phyloP scores from a whole-genome alignment of 768 basidiomycete species.

The Phaeolepiota aurea region DNA sequence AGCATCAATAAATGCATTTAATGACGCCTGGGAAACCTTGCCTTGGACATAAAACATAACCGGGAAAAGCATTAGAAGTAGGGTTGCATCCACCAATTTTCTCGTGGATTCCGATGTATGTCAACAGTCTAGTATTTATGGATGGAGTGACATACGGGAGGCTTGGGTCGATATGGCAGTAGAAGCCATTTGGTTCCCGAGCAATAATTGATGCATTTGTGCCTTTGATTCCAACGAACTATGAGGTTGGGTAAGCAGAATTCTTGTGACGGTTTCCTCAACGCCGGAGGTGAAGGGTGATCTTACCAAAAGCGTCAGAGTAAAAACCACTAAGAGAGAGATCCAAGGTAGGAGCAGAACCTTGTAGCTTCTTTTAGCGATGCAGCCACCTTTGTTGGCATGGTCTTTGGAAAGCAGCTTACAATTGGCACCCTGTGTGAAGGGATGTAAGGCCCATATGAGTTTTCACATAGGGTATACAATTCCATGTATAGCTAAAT shows the following conservation, averaged over 20 bases:
- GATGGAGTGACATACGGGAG: slow-evolving; percentile 8
- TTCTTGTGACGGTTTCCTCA: background rate
- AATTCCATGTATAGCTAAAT: background rate
- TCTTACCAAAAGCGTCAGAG: background rate
- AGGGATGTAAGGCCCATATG: too few relatives aligned
- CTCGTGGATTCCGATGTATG: background rate
- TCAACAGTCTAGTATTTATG: too few relatives aligned
- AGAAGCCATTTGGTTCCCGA: slow-evolving; percentile 9
- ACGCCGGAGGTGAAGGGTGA: background rate
- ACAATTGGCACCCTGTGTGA: background rate
- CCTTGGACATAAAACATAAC: slow-evolving; percentile 11
- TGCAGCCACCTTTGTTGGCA: background rate
- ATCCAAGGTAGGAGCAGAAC: background rate
- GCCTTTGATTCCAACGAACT: slow-evolving; percentile 2
- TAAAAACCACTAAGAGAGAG: background rate
- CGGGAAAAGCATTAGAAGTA: slow-evolving; percentile 4
- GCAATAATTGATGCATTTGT: slow-evolving; percentile 4
- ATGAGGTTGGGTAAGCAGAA: background rate
- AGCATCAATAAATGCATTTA: background rate
- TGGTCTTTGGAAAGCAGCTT: background rate
- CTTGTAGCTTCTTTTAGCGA: background rate
- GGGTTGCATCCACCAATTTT: slow-evolving; percentile 1
- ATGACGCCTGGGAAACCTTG: background rate
- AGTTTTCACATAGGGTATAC: background rate
- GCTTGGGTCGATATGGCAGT: slow-evolving; percentile 8